Conservation (phyloP, 352 stramenopile species). For the Globisporangium ultimum region DNA sequence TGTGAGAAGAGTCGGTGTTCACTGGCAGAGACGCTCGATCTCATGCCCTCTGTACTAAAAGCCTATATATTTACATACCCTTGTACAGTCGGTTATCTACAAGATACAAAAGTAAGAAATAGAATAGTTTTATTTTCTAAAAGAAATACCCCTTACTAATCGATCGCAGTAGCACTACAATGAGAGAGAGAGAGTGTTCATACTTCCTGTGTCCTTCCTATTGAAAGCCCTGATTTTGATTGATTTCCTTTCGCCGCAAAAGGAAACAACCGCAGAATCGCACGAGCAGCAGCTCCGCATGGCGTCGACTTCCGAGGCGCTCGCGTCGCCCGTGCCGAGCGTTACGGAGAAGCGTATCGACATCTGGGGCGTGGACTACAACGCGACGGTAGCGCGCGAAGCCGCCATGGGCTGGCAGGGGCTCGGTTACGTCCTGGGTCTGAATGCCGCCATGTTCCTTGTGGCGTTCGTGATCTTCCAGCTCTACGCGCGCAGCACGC, state of each 20-base stretch:
- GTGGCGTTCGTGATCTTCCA: conserved; percentile 69
- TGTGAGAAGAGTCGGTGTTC: too few relatives aligned
- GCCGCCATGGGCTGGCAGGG: conserved; percentile 78
- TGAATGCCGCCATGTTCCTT: conserved; percentile 71
- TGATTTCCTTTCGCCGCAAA: background rate
- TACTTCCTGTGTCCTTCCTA: too few relatives aligned
- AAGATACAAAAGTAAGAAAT: too few relatives aligned
- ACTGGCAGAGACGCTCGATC: too few relatives aligned
- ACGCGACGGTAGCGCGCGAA: conserved; percentile 67
- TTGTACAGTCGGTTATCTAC: too few relatives aligned
- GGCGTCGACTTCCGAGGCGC: background rate
- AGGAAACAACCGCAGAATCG: background rate
- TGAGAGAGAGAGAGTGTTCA: too few relatives aligned
- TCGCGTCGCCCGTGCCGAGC: conserved; percentile 11
- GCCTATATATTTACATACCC: too few relatives aligned
- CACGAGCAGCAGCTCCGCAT: background rate
- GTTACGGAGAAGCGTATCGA: conserved; percentile 26
- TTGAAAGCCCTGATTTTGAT: background rate
- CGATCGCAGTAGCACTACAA: too few relatives aligned
- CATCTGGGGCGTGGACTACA: conserved; percentile 83
- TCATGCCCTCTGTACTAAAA: too few relatives aligned
- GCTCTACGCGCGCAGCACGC: conserved; percentile 51
- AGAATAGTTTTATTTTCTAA: too few relatives aligned
- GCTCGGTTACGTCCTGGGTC: conserved; percentile 67
- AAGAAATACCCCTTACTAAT: too few relatives aligned